Base-by-base conservation (phyloP, 495 filamentous ascomycete genomes). In the Pyrenula massariospora region DNA sequence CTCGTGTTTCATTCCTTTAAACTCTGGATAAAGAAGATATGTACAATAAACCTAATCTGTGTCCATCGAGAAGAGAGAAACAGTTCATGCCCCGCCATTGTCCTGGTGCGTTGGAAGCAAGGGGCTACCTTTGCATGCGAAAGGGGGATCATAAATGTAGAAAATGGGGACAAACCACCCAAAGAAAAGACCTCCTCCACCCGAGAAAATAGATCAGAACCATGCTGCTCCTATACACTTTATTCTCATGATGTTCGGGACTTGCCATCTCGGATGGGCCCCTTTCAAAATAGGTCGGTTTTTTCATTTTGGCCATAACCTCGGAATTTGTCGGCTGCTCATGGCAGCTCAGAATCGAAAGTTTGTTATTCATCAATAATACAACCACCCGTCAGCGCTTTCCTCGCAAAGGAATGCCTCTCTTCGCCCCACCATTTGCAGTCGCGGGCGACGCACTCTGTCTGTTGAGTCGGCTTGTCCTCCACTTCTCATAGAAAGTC, bases 401-500 rank as follows among this genome's bases (percentile, higher is more conserved):
- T 5, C 31, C 31, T 5, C 31, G 31, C 8, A 42, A 8, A 15
- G 31, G 31, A 8, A 42, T 42, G 8, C 31, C 31, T 42, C 31
- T 42, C 31, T 42, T 42, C 15, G 31, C 31, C 15, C 31, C 31
- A 15, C 31, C 31, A 15, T 42, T 42, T 42, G 31, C 31, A 42
- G 31, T 8, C 5, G 31, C 31, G 15, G 15, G 8, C 15, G 31
- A 15, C 31, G 31, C 31, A 36, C 57, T 55, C 48, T 58, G 57
- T 19, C 72, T 68, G 50, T 79, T 76, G 59, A 89, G 68, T 50
- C 85, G 79, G 62, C 77, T 80, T 25, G 85, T 97, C 71, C 93
- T 82, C 93, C 93, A 98, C 60, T 88, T 84, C 70, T 98, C 93
- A 61, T 98, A 98, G 88, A 91, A 97, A 57, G 88, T 75, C 71